phyloP scores from a whole-genome alignment of 176 grass and related monocot genomes.

The Oryza brachyantha region DNA sequence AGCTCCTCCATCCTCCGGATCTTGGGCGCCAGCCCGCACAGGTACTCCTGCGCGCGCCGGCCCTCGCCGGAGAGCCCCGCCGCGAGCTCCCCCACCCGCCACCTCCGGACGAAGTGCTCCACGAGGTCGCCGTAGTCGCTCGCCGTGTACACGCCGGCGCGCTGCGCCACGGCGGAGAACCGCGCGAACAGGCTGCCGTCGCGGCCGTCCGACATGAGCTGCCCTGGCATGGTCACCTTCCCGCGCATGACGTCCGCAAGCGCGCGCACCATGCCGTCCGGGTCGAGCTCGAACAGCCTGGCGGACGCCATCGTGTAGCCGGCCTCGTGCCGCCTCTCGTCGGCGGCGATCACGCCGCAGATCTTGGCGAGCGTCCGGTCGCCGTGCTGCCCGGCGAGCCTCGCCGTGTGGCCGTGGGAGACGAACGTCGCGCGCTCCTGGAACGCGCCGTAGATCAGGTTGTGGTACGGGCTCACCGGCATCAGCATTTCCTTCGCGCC shows the following conservation, averaged over 20 bases:
- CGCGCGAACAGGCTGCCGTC: slow-evolving; percentile 14
- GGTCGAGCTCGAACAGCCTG: slow-evolving; percentile 29
- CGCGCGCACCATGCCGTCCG: slow-evolving; percentile 36
- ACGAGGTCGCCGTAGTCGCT: slow-evolving; percentile 39
- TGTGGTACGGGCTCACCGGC: slow-evolving; percentile 23
- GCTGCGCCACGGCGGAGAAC: slow-evolving; percentile 32
- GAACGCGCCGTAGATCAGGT: slow-evolving; percentile 33
- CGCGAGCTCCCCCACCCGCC: slow-evolving; percentile 26
- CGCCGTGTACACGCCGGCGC: slow-evolving; percentile 29
- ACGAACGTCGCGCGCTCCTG: slow-evolving; percentile 35
- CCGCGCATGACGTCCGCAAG: slow-evolving; percentile 30
- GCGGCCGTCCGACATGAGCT: slow-evolving; percentile 34
- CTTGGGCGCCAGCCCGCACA: slow-evolving; percentile 30
- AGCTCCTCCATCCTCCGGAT: slow-evolving; percentile 31
- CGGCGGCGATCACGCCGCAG: slow-evolving; percentile 40
- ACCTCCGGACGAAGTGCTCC: slow-evolving; percentile 38
- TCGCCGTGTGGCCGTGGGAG: slow-evolving; percentile 30
- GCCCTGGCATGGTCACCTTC: slow-evolving; percentile 37
- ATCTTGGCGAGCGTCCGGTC: slow-evolving; percentile 29
- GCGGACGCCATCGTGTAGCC: slow-evolving; percentile 21
- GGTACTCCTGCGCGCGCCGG: slow-evolving; percentile 29
- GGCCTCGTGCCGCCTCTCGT: slow-evolving; percentile 41
- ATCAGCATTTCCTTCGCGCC: neutral
- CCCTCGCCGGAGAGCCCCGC: slow-evolving; percentile 31
- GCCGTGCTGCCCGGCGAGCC: slow-evolving; percentile 18